Percentiles rank a stretch among this genome's conserved stretches.
These are phyloP conservation scores for Ceriops tagal DNA, from an alignment of 345 rosid species.

Conservation along the genomic window DNA sequence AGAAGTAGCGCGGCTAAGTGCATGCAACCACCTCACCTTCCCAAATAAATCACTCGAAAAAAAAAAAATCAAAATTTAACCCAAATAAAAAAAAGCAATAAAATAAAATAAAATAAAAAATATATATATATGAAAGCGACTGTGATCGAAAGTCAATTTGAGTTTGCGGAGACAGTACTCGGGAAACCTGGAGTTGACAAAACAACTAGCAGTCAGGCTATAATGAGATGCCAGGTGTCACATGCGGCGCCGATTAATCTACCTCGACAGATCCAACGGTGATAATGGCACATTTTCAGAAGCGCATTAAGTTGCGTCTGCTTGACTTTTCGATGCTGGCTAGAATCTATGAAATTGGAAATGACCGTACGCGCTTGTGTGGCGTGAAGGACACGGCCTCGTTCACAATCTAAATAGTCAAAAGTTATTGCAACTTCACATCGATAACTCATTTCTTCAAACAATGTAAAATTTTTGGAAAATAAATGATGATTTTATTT, in stretches of 20 bases:
- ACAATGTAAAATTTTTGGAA: no score
- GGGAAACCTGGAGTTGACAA: conserved; percentile 37
- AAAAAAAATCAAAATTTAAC: no score
- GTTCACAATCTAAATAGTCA: no score
- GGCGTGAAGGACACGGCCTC: conserved; percentile 8
- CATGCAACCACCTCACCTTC: no score
- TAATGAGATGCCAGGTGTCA: conserved; percentile 29
- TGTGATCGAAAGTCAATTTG: conserved; percentile 7
- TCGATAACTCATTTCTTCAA: no score
- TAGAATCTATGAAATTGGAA: conserved; percentile 2
- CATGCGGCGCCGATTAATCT: conserved; percentile 11
- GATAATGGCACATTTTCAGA: conserved; percentile 34
- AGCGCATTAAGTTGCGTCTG: conserved; percentile 23
- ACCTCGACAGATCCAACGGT: conserved; percentile 48
- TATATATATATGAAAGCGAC: no score
- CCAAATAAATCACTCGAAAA: no score
- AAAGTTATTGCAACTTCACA: no score
- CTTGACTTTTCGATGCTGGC: conserved; percentile 35
- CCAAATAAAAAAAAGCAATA: background rate
- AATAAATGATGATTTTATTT: no score
- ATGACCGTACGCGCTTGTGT: background rate
- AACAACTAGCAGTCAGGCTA: background rate
- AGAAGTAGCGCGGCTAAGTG: no score
- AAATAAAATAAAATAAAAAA: background rate
- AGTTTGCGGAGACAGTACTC: conserved; percentile 3